These are phyloP conservation scores for Thinopyrum elongatum DNA, from an alignment of 176 grass and related monocot genomes.

Conservation along the genomic window DNA sequence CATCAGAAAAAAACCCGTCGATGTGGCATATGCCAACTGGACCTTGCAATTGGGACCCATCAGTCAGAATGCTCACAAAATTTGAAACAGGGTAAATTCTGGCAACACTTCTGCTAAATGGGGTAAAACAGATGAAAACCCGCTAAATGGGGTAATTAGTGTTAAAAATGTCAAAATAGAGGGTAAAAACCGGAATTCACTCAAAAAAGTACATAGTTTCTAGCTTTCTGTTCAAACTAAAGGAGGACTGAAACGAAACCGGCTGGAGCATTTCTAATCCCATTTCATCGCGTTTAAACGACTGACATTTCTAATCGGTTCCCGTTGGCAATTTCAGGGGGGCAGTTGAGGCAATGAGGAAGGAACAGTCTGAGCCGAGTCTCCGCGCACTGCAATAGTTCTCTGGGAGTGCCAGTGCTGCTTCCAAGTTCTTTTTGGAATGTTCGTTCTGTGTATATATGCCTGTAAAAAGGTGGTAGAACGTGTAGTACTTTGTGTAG, in stretches of 20 bases:
- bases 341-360: conserved; percentile 1
- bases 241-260: neutral
- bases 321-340: neutral
- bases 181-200: too few relatives aligned
- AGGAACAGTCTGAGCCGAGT: neutral
- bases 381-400: neutral
- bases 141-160: too few relatives aligned
- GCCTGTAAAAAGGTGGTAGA: neutral
- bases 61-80: too few relatives aligned
- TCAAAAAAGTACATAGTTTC: neutral
- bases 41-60: too few relatives aligned
- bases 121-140: too few relatives aligned
- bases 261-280: too few relatives aligned
- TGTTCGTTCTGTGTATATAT: neutral
- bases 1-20: too few relatives aligned
- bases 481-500: neutral
- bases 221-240: neutral
- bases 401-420: neutral
- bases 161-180: too few relatives aligned
- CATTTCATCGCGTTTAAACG: neutral
- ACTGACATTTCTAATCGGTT: neutral
- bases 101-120: too few relatives aligned
- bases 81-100: too few relatives aligned
- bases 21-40: too few relatives aligned
- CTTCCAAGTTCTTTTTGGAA: neutral